phyloP scores from a whole-genome alignment of 2,329 filamentous ascomycete genomes.

The Clonostachys solani region DNA sequence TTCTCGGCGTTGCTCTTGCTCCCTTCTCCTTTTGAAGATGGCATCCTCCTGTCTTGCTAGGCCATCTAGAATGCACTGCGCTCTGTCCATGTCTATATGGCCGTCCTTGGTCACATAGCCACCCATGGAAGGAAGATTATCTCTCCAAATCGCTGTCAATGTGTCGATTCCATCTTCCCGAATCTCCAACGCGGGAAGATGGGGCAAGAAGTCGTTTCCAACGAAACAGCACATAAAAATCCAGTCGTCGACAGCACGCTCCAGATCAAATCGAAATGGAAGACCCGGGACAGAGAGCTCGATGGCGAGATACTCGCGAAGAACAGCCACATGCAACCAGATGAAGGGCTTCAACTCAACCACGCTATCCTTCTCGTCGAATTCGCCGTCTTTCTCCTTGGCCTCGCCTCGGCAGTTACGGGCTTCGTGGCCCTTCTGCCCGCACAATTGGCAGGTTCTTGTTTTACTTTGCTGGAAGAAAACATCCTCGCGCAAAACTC shows the following conservation, averaged over 20 bases:
- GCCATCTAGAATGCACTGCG: slow-evolving; percentile 82
- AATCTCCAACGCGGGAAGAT: slow-evolving; percentile 96
- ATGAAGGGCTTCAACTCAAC: slow-evolving; percentile 85
- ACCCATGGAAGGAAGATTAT: slow-evolving; percentile 86
- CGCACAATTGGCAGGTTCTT: slow-evolving; percentile 81
- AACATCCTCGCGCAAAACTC: slow-evolving; percentile 93
- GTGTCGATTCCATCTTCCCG: slow-evolving; percentile 96
- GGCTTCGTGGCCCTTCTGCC: slow-evolving; percentile 87
- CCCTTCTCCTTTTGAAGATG: slow-evolving; percentile 85
- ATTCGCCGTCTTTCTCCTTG: slow-evolving; percentile 74
- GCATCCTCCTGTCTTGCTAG: slow-evolving; percentile 89
- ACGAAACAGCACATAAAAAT: slow-evolving; percentile 99
- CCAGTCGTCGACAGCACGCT: slow-evolving; percentile 95
- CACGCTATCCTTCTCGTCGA: slow-evolving; percentile 74
- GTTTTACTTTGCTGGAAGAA: slow-evolving; percentile 86
- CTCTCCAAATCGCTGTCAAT: slow-evolving; percentile 93
- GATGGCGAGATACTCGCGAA: slow-evolving; percentile 88
- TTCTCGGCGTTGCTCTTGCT: slow-evolving; percentile 79
- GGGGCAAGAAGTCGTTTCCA: slow-evolving; percentile 95
- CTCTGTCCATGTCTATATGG: slow-evolving; percentile 79
- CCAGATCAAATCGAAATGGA: slow-evolving; percentile 86
- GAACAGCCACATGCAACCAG: slow-evolving; percentile 89
- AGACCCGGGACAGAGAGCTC: slow-evolving; percentile 82
- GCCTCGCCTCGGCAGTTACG: slow-evolving; percentile 76
- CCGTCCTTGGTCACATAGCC: slow-evolving; percentile 97